A percentile compares a stretch with the other conserved stretches of the same genome.
phyloP scores from a whole-genome alignment of 176 grass and related monocot species.

The Musa itinerans region DNA sequence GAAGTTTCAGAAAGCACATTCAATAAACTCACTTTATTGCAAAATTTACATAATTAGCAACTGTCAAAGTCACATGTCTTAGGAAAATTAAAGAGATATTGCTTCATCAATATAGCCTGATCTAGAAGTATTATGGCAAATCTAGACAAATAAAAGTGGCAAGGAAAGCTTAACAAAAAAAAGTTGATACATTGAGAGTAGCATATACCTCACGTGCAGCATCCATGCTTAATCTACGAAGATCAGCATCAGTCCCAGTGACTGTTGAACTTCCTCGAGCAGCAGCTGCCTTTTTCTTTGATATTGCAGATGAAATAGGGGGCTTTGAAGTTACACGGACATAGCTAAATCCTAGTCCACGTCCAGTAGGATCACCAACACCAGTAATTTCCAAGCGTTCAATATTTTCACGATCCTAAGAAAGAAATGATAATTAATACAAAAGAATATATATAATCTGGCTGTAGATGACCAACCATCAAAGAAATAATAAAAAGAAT shows the following conservation, averaged over 20 bases:
- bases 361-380: constrained; percentile 87
- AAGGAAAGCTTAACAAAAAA: too few species aligned
- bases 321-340: constrained; percentile 72
- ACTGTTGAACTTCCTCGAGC: constrained; percentile 68
- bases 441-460: not conserved
- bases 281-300: constrained; percentile 79
- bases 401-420: constrained; percentile 80
- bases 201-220: constrained; percentile 80
- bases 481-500: not conserved
- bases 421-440: constrained; percentile 12
- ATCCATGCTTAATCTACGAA: constrained; percentile 98
- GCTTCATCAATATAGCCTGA: too few species aligned
- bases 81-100: too few species aligned
- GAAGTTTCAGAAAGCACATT: too few species aligned
- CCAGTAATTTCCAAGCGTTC: constrained; percentile 91
- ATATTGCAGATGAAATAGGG: constrained; percentile 54
- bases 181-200: not conserved
- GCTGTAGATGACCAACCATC: not conserved
- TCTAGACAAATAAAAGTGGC: too few species aligned
- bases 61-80: too few species aligned
- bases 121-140: too few species aligned
- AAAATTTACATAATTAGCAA: too few species aligned
- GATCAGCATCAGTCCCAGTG: constrained; percentile 97
- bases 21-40: too few species aligned
- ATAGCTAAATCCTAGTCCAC: constrained; percentile 95